Evolutionary conservation across 2,329 filamentous ascomycete species (phyloP).

Genomic region (Alternaria viburni): DNA sequence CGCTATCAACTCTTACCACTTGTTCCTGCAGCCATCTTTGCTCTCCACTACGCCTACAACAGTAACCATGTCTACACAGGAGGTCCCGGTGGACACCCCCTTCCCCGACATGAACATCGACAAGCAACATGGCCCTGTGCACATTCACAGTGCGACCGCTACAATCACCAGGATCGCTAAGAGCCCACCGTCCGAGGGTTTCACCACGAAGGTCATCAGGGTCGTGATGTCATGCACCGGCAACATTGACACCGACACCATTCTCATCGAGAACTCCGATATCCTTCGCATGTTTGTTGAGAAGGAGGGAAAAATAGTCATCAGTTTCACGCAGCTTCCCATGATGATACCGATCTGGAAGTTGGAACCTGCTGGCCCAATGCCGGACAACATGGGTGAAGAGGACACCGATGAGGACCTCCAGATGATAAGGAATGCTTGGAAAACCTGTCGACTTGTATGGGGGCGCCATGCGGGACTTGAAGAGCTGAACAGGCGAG

Average conservation of each 20-base stretch:
- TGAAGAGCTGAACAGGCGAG: not conserved
- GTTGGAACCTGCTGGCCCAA: not conserved
- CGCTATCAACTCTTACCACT: not conserved
- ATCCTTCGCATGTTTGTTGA: constrained; percentile 1
- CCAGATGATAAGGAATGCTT: not conserved
- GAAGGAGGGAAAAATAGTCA: not conserved
- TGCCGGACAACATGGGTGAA: not conserved
- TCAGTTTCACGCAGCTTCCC: not conserved
- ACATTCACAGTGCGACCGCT: not conserved
- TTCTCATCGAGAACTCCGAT: not conserved
- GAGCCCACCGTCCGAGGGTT: not conserved
- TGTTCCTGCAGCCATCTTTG: not conserved
- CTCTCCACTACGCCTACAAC: not conserved
- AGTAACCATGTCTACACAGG: not conserved
- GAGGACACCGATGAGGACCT: not conserved
- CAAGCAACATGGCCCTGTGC: not conserved
- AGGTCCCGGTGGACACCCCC: not conserved
- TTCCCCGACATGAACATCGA: not conserved
- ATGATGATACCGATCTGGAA: not conserved
- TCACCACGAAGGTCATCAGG: not conserved
- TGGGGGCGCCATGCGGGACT: not conserved
- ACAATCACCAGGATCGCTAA: not conserved
- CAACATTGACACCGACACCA: not conserved
- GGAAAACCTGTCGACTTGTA: not conserved
- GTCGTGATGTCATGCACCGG: not conserved